Evolutionary conservation across 2,329 filamentous ascomycete species (phyloP).

Genomic region (Magnaporthales sp.): DNA sequence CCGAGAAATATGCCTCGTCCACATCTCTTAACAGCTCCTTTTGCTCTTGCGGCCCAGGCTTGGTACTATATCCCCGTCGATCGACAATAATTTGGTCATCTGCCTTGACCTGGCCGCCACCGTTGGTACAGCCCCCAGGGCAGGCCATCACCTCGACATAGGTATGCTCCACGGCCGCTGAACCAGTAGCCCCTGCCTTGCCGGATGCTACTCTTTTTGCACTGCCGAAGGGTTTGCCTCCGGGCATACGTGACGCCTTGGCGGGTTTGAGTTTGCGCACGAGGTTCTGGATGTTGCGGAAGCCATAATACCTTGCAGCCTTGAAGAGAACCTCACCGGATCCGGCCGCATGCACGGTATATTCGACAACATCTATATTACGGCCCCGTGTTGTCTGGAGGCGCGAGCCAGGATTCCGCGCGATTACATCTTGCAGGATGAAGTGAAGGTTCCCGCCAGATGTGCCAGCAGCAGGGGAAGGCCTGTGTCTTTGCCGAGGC

Average conservation of each 20-base stretch:
- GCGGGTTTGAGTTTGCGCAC: constrained; percentile 85
- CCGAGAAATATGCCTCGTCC: constrained; percentile 86
- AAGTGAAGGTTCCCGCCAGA: constrained; percentile 87
- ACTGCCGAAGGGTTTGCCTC: constrained; percentile 53
- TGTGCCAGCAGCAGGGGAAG: constrained; percentile 55
- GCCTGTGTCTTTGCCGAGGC: constrained; percentile 29
- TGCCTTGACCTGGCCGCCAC: constrained; percentile 88
- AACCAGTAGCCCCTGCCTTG: constrained; percentile 7
- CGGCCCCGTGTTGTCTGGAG: constrained; percentile 68
- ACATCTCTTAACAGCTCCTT: constrained; percentile 76
- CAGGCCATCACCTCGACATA: constrained; percentile 99
- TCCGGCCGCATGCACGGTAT: constrained; percentile 50
- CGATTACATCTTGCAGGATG: constrained; percentile 67
- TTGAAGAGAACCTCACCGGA: constrained; percentile 56
- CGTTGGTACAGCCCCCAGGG: constrained; percentile 97
- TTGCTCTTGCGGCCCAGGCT: constrained; percentile 68
- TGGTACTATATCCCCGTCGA: constrained; percentile 36
- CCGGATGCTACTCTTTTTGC: constrained; percentile 30
- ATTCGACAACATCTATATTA: constrained; percentile 88
- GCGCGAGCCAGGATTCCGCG: constrained; percentile 60
- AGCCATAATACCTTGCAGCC: constrained; percentile 90
- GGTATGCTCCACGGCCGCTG: constrained; percentile 60
- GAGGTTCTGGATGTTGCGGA: constrained; percentile 96
- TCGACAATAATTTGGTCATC: constrained; percentile 61
- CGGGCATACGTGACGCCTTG: constrained; percentile 69